phyloP scores from a whole-genome alignment of 305 asterid species.

The Coffea humblotiana region DNA sequence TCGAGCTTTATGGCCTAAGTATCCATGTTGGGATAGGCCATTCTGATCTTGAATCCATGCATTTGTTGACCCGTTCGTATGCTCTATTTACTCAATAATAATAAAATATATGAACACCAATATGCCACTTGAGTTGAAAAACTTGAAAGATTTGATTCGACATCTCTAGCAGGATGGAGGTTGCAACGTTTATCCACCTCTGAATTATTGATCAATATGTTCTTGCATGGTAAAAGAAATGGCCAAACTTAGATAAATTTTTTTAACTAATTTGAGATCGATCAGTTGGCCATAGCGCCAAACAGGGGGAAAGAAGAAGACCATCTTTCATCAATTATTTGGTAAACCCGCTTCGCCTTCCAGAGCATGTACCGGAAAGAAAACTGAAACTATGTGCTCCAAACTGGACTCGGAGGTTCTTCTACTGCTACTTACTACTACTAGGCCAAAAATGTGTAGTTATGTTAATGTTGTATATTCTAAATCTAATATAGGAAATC shows the following conservation, averaged over 20 bases:
- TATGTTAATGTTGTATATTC: no score
- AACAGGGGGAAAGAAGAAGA: background rate
- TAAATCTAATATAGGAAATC: no score
- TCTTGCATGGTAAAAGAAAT: background rate
- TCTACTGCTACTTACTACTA: no score
- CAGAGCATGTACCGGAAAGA: background rate
- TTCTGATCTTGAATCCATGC: constrained; percentile 12
- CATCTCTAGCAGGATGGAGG: background rate
- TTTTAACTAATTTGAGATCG: background rate
- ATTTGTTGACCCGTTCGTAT: constrained; percentile 12
- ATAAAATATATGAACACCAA: background rate
- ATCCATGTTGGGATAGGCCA: background rate
- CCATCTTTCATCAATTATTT: background rate
- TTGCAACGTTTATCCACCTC: background rate
- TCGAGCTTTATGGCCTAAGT: background rate
- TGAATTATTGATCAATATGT: background rate
- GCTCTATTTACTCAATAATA: background rate
- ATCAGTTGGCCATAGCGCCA: background rate
- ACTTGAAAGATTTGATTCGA: background rate
- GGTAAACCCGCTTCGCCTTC: background rate
- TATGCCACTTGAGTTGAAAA: background rate
- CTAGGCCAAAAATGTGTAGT: no score
- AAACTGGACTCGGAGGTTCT: background rate
- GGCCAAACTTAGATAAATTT: background rate
- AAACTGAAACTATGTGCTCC: background rate